These are phyloP conservation scores for Nicotiana attenuata DNA, from an alignment of 257 asterid genomes.

Conservation along the genomic window DNA sequence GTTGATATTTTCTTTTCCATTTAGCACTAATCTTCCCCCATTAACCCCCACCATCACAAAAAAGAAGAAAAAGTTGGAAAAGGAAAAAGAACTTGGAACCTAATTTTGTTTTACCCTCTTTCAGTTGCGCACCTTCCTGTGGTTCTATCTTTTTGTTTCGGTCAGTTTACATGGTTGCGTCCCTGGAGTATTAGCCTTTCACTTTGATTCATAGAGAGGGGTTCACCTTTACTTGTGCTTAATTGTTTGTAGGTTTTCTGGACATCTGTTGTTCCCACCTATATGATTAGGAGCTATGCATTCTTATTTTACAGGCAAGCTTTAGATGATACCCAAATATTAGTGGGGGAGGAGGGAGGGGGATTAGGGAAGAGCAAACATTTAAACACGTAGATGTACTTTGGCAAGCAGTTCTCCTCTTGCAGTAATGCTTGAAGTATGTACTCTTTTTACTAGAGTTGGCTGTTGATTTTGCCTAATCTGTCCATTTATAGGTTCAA, in stretches of 20 bases:
- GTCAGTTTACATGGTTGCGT: background rate
- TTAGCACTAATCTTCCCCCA: background rate
- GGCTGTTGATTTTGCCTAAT: background rate
- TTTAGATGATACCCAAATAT: background rate
- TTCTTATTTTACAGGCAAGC: background rate
- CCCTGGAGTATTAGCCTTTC: background rate
- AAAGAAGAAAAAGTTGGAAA: background rate
- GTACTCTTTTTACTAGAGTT: background rate
- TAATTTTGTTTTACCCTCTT: background rate
- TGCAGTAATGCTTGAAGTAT: background rate
- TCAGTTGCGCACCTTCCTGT: background rate
- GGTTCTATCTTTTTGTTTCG: background rate
- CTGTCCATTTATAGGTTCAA: conserved; percentile 58
- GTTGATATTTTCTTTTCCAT: conserved; percentile 4
- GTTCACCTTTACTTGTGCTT: background rate
- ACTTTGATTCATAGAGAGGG: background rate
- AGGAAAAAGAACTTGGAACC: background rate
- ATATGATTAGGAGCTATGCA: background rate
- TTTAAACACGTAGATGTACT: background rate
- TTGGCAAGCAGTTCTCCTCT: background rate
- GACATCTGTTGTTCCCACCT: background rate
- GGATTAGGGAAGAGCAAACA: background rate
- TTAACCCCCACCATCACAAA: background rate
- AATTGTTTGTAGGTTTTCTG: background rate
- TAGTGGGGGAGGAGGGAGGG: background rate